A percentile compares a stretch with the other conserved stretches of the same genome.
Evolutionary conservation across 2,329 filamentous ascomycete species (phyloP).

Genomic region (Hypomyces perniciosus): DNA sequence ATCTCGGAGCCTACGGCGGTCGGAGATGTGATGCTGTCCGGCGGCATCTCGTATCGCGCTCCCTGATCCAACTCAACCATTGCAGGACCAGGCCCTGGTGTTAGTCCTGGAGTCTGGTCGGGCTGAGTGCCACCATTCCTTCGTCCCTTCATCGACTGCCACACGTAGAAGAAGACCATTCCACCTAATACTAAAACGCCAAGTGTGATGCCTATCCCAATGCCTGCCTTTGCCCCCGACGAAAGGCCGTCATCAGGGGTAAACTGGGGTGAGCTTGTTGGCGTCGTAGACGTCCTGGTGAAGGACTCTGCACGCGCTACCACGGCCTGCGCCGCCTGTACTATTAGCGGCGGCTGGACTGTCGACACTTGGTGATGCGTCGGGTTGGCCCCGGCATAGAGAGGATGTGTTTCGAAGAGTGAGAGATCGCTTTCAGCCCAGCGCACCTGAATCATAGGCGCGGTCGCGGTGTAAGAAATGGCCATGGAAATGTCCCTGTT

Average conservation of each 20-base stretch:
- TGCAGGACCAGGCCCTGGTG: not conserved
- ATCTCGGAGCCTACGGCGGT: not conserved
- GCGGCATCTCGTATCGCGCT: not conserved
- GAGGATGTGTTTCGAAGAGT: conserved; percentile 4
- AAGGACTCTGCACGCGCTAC: not conserved
- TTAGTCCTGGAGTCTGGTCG: not conserved
- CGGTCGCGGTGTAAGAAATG: conserved; percentile 1
- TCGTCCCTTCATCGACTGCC: not conserved
- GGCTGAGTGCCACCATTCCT: not conserved
- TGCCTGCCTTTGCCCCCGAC: conserved; percentile 1
- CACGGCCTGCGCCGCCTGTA: not conserved
- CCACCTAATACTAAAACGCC: conserved; percentile 1
- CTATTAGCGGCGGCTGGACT: not conserved
- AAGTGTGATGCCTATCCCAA: conserved; percentile 4
- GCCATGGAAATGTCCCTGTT: conserved; percentile 6
- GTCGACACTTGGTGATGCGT: not conserved
- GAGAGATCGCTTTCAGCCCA: conserved; percentile 11
- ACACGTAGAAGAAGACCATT: not conserved
- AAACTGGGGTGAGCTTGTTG: not conserved
- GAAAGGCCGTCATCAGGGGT: not conserved
- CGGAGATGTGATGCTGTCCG: not conserved
- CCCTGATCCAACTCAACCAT: not conserved
- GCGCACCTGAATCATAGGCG: conserved; percentile 11
- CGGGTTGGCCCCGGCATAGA: conserved; percentile 8
- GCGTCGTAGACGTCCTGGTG: not conserved